Base-by-base conservation (phyloP, 2,329 filamentous ascomycete species). In the Gyromitra esculenta region DNA sequence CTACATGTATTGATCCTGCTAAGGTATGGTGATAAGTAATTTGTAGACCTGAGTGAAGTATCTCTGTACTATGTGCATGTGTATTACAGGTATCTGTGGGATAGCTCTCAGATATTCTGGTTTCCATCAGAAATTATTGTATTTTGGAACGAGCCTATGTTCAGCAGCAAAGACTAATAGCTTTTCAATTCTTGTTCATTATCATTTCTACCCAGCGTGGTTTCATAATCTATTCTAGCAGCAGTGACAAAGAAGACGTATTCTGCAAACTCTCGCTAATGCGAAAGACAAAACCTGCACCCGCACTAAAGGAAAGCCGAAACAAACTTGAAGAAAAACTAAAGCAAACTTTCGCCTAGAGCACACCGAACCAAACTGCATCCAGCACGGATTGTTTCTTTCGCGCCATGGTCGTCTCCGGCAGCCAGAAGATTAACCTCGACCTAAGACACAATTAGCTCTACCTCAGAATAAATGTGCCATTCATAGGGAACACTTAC, bases 321-420 rank as follows among this genome's bases (percentile, higher is more conserved):
- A 18, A 41, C 35, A 60, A 15, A 60, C 7, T 18, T 21, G 8
- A 21, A 18, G 59, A 57, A 15, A 39, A 48, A 48, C 85, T 85
- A 97, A 82, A 98, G 85, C 81, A 98, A 85, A 64, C 92, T 96
- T 86, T 99, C 96, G 21, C 96, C 96, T 79, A 98, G 86, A 4
- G 94, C 95, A 83, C 95, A 97, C 75, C 96, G 88, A 65, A 98
- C 93, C 80, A 99, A 87, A 54, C 93, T 97, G 84, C 94, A 96
- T 5, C 95, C 96, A 1, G 95, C 93, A 67, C 95, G 86, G 74
- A 98, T 91, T 0, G 96, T 99, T 85, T 97, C 94, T 73, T 88
- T 87, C 0, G 92, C 93, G 5, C 92, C 93, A 76, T 87, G 6
- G 31, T 59, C 77, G 45, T 60, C 70, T 82, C 72, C 59, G 11